A percentile compares a stretch with the other conserved stretches of the same genome.
Conservation (phyloP, 352 stramenopile genomes). For the Globisporangium polare region DNA sequence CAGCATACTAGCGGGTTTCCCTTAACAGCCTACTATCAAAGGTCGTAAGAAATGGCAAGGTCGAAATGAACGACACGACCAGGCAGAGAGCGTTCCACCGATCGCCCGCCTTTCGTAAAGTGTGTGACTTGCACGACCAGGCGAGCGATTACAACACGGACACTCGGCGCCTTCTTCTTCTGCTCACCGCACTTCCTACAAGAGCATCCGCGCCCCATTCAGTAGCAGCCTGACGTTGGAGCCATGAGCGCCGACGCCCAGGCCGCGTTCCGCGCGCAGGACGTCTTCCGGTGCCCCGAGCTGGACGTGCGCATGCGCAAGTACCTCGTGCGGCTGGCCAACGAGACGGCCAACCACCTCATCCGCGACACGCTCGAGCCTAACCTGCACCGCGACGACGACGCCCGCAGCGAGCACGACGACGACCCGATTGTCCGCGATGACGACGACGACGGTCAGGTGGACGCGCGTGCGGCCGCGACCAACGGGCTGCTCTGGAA, state of each 20-base stretch:
- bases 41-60: no score
- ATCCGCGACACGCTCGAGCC: constrained; percentile 66
- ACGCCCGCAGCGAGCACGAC: not conserved
- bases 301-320: constrained; percentile 74
- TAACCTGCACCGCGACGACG: constrained; percentile 21
- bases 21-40: no score
- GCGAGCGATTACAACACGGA: not conserved
- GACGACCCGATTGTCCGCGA: not conserved
- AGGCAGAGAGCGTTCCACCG: not conserved
- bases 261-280: constrained; percentile 23
- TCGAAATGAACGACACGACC: no score
- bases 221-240: not conserved
- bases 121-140: not conserved
- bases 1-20: no score
- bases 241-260: not conserved
- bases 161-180: not conserved
- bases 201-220: no score
- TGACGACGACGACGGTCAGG: constrained; percentile 6
- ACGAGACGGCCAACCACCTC: constrained; percentile 79
- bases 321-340: constrained; percentile 70
- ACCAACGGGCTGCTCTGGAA: constrained; percentile 50
- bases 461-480: constrained; percentile 10
- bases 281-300: constrained; percentile 56
- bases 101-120: not conserved
- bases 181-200: not conserved